Conservation (phyloP, 2,329 filamentous ascomycete species). For the Chaetomiaceae sp. region DNA sequence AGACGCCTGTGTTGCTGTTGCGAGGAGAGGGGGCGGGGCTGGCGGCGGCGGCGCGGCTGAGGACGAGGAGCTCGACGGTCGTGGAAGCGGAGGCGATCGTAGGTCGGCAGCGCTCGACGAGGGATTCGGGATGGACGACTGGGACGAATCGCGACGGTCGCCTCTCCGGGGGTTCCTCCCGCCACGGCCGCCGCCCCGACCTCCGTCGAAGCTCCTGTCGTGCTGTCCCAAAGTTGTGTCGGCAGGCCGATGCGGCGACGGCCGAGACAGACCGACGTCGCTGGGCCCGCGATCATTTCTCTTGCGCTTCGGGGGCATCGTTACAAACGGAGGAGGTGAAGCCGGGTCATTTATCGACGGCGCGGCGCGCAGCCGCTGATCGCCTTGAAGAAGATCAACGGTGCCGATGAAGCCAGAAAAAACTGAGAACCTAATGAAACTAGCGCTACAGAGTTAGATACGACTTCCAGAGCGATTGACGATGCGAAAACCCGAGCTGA, state of each 20-base stretch:
- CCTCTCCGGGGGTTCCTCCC: conserved; percentile 41
- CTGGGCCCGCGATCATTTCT: conserved; percentile 44
- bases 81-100: conserved; percentile 29
- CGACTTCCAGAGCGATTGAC: background rate
- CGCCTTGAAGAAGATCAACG: conserved; percentile 1
- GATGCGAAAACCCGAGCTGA: too few relatives aligned
- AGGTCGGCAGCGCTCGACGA: conserved; percentile 18
- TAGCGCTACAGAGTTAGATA: conserved; percentile 1
- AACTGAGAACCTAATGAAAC: too few relatives aligned
- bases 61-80: conserved; percentile 36
- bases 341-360: conserved; percentile 21
- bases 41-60: conserved; percentile 20
- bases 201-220: conserved; percentile 47
- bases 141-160: conserved; percentile 49
- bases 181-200: conserved; percentile 38
- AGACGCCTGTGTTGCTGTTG: conserved; percentile 20
- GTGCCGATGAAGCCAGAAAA: background rate
- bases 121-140: conserved; percentile 25
- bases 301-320: conserved; percentile 57
- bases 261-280: conserved; percentile 44
- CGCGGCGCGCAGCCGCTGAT: conserved; percentile 15
- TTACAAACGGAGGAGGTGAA: conserved; percentile 17
- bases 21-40: conserved; percentile 16
- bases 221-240: conserved; percentile 52
- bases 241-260: conserved; percentile 57